phyloP scores from a whole-genome alignment of 1,139 yeast genomes.

The Taphrina flavorubra region DNA sequence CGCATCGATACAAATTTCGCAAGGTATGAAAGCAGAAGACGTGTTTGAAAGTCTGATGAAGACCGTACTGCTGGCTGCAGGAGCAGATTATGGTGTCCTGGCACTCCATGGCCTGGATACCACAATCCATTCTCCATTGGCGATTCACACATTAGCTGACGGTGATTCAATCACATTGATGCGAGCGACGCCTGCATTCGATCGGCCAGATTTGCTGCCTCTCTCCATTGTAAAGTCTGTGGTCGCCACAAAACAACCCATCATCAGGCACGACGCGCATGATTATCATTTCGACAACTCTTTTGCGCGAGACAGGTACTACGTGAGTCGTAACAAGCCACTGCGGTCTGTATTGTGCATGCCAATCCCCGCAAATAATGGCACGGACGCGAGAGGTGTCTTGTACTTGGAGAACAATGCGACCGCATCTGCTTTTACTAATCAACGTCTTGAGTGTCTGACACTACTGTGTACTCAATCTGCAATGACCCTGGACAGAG shows the following conservation, averaged over 20 bases:
- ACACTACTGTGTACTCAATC: slow-evolving; percentile 45
- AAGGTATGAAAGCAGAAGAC: slow-evolving; percentile 17
- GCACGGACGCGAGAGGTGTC: slow-evolving; percentile 39
- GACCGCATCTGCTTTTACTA: slow-evolving; percentile 42
- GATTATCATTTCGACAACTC: slow-evolving; percentile 17
- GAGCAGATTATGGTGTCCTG: slow-evolving; percentile 45
- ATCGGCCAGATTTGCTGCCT: slow-evolving; percentile 40
- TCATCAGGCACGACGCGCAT: slow-evolving; percentile 16
- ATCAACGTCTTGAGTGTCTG: slow-evolving; percentile 42
- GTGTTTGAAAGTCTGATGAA: slow-evolving; percentile 44
- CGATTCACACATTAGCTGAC: slow-evolving; percentile 15
- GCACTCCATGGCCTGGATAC: slow-evolving; percentile 27
- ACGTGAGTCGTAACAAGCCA: slow-evolving; percentile 29
- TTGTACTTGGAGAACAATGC: slow-evolving; percentile 45
- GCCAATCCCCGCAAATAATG: slow-evolving; percentile 44
- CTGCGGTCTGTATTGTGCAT: slow-evolving; percentile 44
- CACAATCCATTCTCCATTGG: background rate
- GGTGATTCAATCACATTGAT: slow-evolving; percentile 38
- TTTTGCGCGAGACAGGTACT: slow-evolving; percentile 28
- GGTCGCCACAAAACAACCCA: slow-evolving; percentile 16
- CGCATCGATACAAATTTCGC: slow-evolving; percentile 20
- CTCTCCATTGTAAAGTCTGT: slow-evolving; percentile 23
- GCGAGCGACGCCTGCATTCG: slow-evolving; percentile 39
- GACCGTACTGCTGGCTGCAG: slow-evolving; percentile 45
- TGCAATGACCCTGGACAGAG: slow-evolving; percentile 46